Percentiles rank a stretch among this genome's conserved stretches.
Conservation (phyloP, 345 rosid genomes). For the Carallia pectinifolia region DNA sequence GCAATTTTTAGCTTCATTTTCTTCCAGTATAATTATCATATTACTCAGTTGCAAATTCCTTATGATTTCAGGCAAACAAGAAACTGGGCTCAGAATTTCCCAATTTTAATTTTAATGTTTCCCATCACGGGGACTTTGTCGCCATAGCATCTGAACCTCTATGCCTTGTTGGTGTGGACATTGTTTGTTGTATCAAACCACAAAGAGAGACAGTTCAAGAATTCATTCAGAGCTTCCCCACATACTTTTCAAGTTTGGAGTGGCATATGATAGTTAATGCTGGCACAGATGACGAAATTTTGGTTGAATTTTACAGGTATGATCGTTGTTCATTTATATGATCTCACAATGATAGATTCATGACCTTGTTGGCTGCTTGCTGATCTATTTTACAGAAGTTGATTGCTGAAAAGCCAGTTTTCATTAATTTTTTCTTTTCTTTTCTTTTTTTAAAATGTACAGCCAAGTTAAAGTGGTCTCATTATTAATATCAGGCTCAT, state of each 20-base stretch:
- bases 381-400: neutral
- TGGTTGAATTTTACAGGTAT: conserved; percentile 64
- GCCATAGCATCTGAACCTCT: conserved; percentile 72
- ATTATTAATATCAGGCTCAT: too few species aligned
- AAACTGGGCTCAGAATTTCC: conserved; percentile 32
- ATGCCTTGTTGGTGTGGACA: conserved; percentile 66
- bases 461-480: neutral
- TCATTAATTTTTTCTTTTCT: neutral
- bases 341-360: conserved; percentile 4
- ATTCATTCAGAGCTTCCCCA: conserved; percentile 46
- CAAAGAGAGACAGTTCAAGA: conserved; percentile 39
- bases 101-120: conserved; percentile 67
- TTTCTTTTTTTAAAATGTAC: neutral
- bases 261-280: conserved; percentile 49
- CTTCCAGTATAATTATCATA: neutral
- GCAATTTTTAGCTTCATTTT: neutral
- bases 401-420: neutral
- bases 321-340: neutral
- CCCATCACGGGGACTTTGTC: conserved; percentile 75
- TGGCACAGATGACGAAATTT: conserved; percentile 34
- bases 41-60: neutral
- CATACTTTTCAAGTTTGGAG: conserved; percentile 57
- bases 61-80: conserved; percentile 40
- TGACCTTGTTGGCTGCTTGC: neutral
- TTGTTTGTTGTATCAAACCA: conserved; percentile 43